Evolutionary conservation across 768 basidiomycete genomes (phyloP).

Genomic region (Suillus luteus): DNA sequence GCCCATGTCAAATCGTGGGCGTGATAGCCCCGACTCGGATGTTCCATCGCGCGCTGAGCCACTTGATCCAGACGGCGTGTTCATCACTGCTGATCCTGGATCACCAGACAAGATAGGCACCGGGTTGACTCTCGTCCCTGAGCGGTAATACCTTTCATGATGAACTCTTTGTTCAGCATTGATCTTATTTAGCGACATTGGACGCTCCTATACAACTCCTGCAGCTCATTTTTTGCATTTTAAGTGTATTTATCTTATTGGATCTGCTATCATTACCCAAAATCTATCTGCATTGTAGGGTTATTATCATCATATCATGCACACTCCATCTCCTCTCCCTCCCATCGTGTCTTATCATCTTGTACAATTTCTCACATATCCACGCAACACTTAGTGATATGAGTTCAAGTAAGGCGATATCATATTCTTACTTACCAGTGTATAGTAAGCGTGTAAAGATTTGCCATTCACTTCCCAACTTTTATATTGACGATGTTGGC

Average conservation of each 20-base stretch:
- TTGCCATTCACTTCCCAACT: background rate
- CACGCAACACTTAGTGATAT: background rate
- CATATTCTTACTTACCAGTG: background rate
- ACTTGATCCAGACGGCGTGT: slow-evolving; percentile 49
- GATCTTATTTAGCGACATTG: background rate
- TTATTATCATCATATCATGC: slow-evolving; percentile 5
- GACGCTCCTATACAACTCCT: background rate
- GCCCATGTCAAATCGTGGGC: slow-evolving; percentile 38
- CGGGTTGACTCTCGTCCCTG: slow-evolving; percentile 46
- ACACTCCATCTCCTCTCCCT: background rate
- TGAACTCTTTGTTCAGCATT: slow-evolving; percentile 3
- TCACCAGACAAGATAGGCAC: slow-evolving; percentile 44
- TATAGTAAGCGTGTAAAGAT: background rate
- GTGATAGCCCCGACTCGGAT: slow-evolving; percentile 17
- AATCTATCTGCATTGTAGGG: slow-evolving; percentile 6
- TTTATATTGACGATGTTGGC: background rate
- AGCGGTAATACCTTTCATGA: slow-evolving; percentile 36
- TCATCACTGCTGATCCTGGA: slow-evolving; percentile 37
- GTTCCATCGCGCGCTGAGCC: slow-evolving; percentile 20
- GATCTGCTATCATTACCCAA: slow-evolving; percentile 6
- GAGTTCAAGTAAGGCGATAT: background rate
- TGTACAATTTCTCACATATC: slow-evolving; percentile 6
- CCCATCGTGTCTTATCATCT: slow-evolving; percentile 3
- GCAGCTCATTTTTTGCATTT: slow-evolving; percentile 5
- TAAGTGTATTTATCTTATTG: slow-evolving; percentile 7